Conservation (phyloP, 306 rosid species). For the Sindora glabra region DNA sequence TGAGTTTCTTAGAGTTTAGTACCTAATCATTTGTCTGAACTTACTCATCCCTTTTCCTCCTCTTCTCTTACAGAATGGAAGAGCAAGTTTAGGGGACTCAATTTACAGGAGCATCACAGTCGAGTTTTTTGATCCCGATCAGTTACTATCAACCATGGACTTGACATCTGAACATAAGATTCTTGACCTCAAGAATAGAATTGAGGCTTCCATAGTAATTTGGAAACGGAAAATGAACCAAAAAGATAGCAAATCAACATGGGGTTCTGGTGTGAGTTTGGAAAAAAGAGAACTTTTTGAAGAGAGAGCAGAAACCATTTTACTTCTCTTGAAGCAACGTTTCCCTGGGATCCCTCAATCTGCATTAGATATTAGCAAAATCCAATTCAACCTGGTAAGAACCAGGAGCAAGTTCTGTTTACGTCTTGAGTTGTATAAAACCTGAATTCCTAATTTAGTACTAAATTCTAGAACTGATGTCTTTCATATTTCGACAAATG, state of each 20-base stretch:
- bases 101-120: slow-evolving; percentile 74
- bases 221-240: slow-evolving; percentile 97
- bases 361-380: slow-evolving; percentile 90
- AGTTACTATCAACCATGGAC: slow-evolving; percentile 66
- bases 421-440: not conserved
- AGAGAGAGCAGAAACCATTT: slow-evolving; percentile 93
- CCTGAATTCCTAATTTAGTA: too few relatives aligned
- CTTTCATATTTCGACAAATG: too few relatives aligned
- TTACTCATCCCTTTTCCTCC: not conserved
- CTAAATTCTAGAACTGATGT: too few relatives aligned
- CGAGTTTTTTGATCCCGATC: slow-evolving; percentile 88
- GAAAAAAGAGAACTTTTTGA: slow-evolving; percentile 94
- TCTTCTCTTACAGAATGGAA: slow-evolving; percentile 58
- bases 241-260: slow-evolving; percentile 81
- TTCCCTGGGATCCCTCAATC: slow-evolving; percentile 94
- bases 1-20: not conserved
- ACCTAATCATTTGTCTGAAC: not conserved
- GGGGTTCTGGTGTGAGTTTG: slow-evolving; percentile 93
- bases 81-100: slow-evolving; percentile 88
- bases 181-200: slow-evolving; percentile 80
- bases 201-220: slow-evolving; percentile 93
- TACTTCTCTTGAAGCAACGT: slow-evolving; percentile 76
- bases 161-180: slow-evolving; percentile 90
- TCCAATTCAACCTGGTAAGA: slow-evolving; percentile 68
- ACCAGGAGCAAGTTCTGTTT: not conserved